Evolutionary conservation across 495 filamentous ascomycete genomes (phyloP), one percentile per base, ranked within the genome.

Genomic region (Penicillium parvum): DNA sequence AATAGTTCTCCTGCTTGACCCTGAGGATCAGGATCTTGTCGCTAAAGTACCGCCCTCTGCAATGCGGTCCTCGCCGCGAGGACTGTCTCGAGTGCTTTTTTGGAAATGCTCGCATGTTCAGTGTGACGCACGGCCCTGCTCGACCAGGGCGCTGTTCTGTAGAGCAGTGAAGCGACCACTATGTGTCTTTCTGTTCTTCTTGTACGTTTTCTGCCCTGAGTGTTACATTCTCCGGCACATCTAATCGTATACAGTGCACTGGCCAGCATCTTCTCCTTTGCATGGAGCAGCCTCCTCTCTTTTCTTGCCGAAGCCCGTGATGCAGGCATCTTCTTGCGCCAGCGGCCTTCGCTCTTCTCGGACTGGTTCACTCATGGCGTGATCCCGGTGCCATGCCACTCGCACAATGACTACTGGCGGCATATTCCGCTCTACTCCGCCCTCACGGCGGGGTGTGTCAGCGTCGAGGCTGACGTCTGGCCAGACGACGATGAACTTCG

Each of bases 331-430:
- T 61, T 68, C 38, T 33, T 33, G 3, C 15, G 36, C 23, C 10
- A 44, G 16, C 51, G 10, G 12, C 30, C 47, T 10, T 46, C 55
- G 2, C 23, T 37, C 6, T 41, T 46, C 20, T 37, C 55, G 8
- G 22, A 47, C 10, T 53, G 43, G 41, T 32, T 36, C 7, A 59
- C 45, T 0, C 41, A 47, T 19, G 53, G 43, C 40, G 45, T 57
- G 3, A 19, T 27, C 21, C 47, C 53, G 2, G 27, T 52, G 11
- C n/a, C 27, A 18, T 52, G 49, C 10, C 40, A 52, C 54, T 86
- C 82, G 0, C 86, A 91, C 61, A 91, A 91, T 52, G 86, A 90
- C 62, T 89, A 89, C 60, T 88, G 61, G 60, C 80, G 85, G 3
- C 71, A 67, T 12, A 71, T 55, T 21, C 41, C 47, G 17, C 44